A percentile compares a stretch with the other conserved stretches of the same genome.
These are phyloP conservation scores for Penicillium sp. DNA, from an alignment of 2,329 filamentous ascomycete genomes.

Conservation along the genomic window DNA sequence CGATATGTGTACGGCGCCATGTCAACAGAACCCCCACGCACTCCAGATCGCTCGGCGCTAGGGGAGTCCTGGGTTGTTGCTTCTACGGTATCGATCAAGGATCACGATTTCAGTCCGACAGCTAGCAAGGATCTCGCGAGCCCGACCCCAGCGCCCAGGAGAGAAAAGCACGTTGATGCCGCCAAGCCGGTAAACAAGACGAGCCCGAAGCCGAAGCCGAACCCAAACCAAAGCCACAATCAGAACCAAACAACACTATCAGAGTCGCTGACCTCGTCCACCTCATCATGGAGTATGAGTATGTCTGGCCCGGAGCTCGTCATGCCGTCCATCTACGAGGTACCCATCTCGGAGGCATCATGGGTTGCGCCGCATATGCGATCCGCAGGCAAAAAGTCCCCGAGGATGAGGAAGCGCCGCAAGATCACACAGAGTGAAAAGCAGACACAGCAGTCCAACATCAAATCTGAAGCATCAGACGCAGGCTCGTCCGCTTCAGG, in stretches of 20 bases:
- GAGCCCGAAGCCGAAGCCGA: neutral
- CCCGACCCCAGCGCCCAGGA: constrained; percentile 18
- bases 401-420: constrained; percentile 33
- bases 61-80: constrained; percentile 50
- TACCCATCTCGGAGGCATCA: constrained; percentile 40
- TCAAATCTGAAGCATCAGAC: constrained; percentile 5
- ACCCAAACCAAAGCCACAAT: neutral
- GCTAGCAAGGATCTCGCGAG: constrained; percentile 13
- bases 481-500: constrained; percentile 19
- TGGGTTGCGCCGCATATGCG: constrained; percentile 41
- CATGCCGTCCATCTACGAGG: constrained; percentile 49
- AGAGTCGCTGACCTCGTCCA: constrained; percentile 32
- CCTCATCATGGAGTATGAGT: constrained; percentile 35
- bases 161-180: constrained; percentile 8
- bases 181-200: constrained; percentile 11
- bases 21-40: constrained; percentile 22
- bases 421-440: constrained; percentile 20
- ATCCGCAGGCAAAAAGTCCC: constrained; percentile 10
- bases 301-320: constrained; percentile 47
- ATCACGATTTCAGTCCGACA: constrained; percentile 13
- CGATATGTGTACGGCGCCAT: constrained; percentile 29
- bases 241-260: constrained; percentile 22
- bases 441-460: constrained; percentile 2
- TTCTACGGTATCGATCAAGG: constrained; percentile 26
- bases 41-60: constrained; percentile 32